A percentile compares a stretch with the other conserved stretches of the same genome.
Evolutionary conservation across 345 rosid genomes (phyloP).

Genomic region (Euphorbia peplus): DNA sequence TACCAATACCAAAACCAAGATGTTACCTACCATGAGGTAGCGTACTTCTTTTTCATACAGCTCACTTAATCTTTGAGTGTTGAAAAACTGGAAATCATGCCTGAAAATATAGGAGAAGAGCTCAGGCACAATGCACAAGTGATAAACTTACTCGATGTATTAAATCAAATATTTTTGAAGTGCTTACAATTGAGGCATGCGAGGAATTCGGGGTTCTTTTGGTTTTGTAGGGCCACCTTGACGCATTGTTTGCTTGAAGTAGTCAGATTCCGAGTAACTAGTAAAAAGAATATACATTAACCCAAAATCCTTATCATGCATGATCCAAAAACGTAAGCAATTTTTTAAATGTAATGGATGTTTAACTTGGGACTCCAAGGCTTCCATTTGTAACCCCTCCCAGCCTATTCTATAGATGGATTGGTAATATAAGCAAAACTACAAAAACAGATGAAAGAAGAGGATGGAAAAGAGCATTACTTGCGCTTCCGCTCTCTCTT

Average conservation of each 20-base stretch:
- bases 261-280: constrained; percentile 95
- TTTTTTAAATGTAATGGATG: too few relatives aligned
- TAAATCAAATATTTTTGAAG: constrained; percentile 11
- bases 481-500: constrained; percentile 98
- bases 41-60: constrained; percentile 99
- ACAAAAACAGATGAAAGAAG: background rate
- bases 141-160: background rate
- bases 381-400: too few relatives aligned
- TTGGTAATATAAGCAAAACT: background rate
- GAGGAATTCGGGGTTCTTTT: constrained; percentile 95
- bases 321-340: constrained; percentile 1
- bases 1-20: constrained; percentile 11
- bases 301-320: background rate
- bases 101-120: constrained; percentile 32
- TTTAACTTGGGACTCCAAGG: too few relatives aligned
- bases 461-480: constrained; percentile 36
- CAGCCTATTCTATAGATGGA: too few relatives aligned
- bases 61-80: constrained; percentile 90
- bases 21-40: constrained; percentile 72
- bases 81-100: constrained; percentile 98
- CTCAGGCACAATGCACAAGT: constrained; percentile 3
- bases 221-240: constrained; percentile 94
- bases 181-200: constrained; percentile 95
- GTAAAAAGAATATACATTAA: constrained; percentile 1
- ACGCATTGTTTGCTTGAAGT: constrained; percentile 94